phyloP scores from a whole-genome alignment of 2,329 filamentous ascomycete species.

The Talaromyces sp. region DNA sequence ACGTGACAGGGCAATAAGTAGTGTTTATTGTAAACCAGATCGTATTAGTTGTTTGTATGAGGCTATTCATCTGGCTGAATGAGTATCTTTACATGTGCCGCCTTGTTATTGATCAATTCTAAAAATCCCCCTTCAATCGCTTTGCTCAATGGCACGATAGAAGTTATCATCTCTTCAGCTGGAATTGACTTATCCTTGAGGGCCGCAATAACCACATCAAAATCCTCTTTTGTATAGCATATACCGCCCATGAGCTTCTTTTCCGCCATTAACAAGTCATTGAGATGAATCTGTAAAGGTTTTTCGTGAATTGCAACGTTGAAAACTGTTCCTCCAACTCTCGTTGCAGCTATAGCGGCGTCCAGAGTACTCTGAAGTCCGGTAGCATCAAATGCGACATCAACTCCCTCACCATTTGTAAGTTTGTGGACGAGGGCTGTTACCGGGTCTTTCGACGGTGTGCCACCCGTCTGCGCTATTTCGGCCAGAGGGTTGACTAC shows the following conservation, averaged over 20 bases:
- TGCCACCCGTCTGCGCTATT: slow-evolving; percentile 39
- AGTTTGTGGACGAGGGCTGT: not conserved
- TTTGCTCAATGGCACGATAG: slow-evolving; percentile 2
- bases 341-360: slow-evolving; percentile 46
- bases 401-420: slow-evolving; percentile 39
- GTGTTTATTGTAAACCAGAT: too few species aligned
- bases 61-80: not conserved
- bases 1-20: too few species aligned
- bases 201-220: not conserved
- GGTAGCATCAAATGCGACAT: slow-evolving; percentile 59
- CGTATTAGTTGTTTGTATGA: not conserved
- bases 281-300: slow-evolving; percentile 49
- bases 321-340: slow-evolving; percentile 53
- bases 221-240: slow-evolving; percentile 4
- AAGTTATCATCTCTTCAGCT: slow-evolving; percentile 2
- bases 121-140: not conserved
- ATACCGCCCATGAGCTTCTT: slow-evolving; percentile 37
- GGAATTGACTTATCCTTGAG: not conserved
- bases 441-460: slow-evolving; percentile 3
- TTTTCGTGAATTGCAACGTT: slow-evolving; percentile 64
- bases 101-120: slow-evolving; percentile 30
- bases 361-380: slow-evolving; percentile 52
- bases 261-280: slow-evolving; percentile 43
- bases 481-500: slow-evolving; percentile 51
- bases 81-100: slow-evolving; percentile 1